These are phyloP conservation scores for Triticum turgidum DNA, from an alignment of 176 grass and related monocot genomes.

Conservation along the genomic window DNA sequence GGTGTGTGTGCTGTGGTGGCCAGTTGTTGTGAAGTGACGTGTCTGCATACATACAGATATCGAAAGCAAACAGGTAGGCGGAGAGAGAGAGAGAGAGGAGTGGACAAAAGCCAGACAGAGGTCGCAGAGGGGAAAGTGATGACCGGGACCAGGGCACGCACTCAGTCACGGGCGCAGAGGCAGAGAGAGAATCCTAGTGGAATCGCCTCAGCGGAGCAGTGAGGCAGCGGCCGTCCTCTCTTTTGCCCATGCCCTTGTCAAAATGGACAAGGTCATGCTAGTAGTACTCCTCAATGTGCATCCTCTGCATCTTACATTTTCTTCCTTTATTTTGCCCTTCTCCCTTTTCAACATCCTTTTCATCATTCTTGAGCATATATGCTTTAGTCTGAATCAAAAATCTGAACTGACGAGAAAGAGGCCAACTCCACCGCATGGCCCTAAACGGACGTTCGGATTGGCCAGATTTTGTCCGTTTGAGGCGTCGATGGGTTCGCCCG, in stretches of 20 bases:
- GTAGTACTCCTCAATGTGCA: no score
- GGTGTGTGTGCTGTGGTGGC: neutral
- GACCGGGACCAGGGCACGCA: conserved; percentile 39
- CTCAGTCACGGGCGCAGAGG: conserved; percentile 40
- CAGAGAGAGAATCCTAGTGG: conserved; percentile 33
- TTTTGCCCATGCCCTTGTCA: conserved; percentile 28
- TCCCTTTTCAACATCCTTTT: no score
- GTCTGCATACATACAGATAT: conserved; percentile 58
- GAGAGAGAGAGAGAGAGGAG: neutral
- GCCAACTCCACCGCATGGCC: no score
- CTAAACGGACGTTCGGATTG: no score
- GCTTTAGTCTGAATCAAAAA: no score
- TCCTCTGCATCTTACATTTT: no score
- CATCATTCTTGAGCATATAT: no score
- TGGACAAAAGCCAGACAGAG: conserved; percentile 43
- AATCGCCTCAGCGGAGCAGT: conserved; percentile 33
- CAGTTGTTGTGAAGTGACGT: conserved; percentile 29
- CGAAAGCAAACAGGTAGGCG: conserved; percentile 34
- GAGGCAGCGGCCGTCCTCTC: neutral
- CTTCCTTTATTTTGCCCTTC: no score
- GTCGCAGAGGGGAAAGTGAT: conserved; percentile 33
- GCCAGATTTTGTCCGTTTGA: no score
- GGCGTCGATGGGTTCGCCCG: no score
- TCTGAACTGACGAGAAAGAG: no score
- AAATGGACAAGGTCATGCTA: neutral